These are phyloP conservation scores for Aspergillus luchuensis DNA, from an alignment of 2,329 filamentous ascomycete genomes.

Conservation along the genomic window DNA sequence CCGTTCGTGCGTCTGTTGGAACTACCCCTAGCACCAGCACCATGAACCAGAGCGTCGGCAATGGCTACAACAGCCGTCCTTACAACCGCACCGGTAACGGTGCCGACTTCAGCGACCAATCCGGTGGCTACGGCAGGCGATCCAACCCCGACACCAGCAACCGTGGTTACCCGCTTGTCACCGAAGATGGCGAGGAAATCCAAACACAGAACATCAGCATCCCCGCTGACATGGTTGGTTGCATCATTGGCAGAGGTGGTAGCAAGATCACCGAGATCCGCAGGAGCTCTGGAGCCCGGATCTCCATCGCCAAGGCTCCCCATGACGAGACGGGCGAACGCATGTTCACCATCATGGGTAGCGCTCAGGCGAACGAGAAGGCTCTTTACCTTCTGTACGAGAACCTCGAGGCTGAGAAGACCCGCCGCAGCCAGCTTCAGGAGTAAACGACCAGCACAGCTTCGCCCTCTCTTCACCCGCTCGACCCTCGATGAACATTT, in stretches of 20 bases:
- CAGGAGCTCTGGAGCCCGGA: conserved; percentile 92
- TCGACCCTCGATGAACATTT: background rate
- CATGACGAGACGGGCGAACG: conserved; percentile 97
- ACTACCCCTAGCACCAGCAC: conserved; percentile 58
- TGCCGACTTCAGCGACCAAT: conserved; percentile 90
- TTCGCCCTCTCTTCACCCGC: background rate
- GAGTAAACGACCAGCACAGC: conserved; percentile 44
- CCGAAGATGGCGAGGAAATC: conserved; percentile 95
- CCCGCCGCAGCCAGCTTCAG: conserved; percentile 83
- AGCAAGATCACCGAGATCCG: conserved; percentile 99
- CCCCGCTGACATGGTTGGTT: conserved; percentile 98
- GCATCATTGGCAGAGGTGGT: conserved; percentile 93
- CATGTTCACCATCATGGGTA: conserved; percentile 99
- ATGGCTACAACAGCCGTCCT: conserved; percentile 64
- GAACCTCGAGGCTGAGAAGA: conserved; percentile 98
- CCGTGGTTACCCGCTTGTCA: conserved; percentile 82
- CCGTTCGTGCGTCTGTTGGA: conserved; percentile 76
- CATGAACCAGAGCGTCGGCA: conserved; percentile 55
- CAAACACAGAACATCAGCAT: conserved; percentile 99
- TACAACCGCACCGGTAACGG: conserved; percentile 94
- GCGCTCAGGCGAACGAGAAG: conserved; percentile 88
- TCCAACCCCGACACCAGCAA: conserved; percentile 79
- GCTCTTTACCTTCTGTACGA: conserved; percentile 96
- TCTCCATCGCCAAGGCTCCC: conserved; percentile 95
- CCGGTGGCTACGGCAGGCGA: conserved; percentile 72